Conservation (phyloP, 2,329 filamentous ascomycete species). For the Venturia nashicola region DNA sequence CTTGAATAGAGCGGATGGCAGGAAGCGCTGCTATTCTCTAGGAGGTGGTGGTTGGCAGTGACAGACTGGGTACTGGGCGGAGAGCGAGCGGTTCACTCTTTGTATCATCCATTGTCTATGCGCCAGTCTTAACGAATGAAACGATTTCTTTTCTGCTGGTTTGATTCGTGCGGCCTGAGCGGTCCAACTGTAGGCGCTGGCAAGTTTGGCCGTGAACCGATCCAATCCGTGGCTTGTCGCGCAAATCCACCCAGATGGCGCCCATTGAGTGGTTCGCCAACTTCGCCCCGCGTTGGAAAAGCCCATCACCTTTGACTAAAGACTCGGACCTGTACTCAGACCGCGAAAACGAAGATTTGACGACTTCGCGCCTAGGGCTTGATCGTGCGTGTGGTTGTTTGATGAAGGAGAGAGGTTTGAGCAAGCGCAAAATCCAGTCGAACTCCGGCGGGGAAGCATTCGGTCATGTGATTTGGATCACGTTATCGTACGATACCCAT, state of each 20-base stretch:
- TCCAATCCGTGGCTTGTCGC: conserved; percentile 7
- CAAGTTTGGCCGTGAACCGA: not conserved
- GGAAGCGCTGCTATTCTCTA: not conserved
- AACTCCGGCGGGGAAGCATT: not conserved
- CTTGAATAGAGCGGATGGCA: not conserved
- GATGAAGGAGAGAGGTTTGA: not conserved
- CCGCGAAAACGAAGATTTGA: not conserved
- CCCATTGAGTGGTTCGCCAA: not conserved
- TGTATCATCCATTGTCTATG: not conserved
- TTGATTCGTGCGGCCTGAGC: conserved; percentile 3
- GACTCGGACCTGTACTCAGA: not conserved
- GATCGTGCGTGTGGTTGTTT: not conserved
- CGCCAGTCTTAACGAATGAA: conserved; percentile 9
- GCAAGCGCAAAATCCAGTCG: not conserved
- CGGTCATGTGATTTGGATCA: not conserved
- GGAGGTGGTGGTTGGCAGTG: conserved; percentile 1
- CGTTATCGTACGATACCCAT: too few relatives aligned
- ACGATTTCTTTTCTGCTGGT: conserved; percentile 7
- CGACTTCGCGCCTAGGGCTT: not conserved
- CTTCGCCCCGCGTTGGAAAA: not conserved
- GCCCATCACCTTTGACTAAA: not conserved
- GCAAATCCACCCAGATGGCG: not conserved
- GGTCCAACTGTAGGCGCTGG: conserved; percentile 1
- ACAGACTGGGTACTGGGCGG: not conserved
- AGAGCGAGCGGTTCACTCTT: conserved; percentile 8